Conservation (phyloP, 106 monocot genomes). For the Allium fistulosum region DNA sequence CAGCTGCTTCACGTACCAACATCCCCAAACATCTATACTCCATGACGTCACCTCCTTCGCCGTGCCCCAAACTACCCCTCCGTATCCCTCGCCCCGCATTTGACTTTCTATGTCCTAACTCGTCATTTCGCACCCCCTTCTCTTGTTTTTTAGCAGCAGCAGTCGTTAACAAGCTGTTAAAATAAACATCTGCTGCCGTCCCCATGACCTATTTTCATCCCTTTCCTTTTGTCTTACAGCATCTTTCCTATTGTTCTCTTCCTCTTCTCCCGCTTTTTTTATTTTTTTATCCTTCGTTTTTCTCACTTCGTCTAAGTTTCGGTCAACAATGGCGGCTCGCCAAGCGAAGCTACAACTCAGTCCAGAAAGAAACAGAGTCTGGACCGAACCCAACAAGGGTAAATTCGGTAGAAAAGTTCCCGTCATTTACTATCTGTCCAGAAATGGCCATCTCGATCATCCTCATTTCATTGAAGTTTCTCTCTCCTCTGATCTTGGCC, state of each 20-base stretch:
- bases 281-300: neutral
- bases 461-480: conserved; percentile 95
- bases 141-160: no score
- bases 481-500: conserved; percentile 41
- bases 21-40: no score
- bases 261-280: neutral
- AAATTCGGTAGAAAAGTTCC: conserved; percentile 60
- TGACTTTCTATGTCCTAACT: no score
- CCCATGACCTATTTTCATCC: neutral
- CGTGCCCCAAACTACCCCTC: no score
- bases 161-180: no score
- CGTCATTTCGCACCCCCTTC: no score
- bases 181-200: neutral
- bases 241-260: neutral
- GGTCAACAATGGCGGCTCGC: conserved; percentile 9
- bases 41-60: no score
- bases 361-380: conserved; percentile 63
- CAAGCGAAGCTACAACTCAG: conserved; percentile 28
- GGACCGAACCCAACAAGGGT: conserved; percentile 46
- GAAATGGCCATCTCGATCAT: conserved; percentile 80
- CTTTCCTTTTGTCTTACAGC: neutral
- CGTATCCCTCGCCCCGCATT: no score
- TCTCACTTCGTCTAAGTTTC: neutral
- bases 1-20: no score
- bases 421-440: conserved; percentile 75